phyloP scores from a whole-genome alignment of 1,284 basidiomycete species.

The Rhodotorula sp. region DNA sequence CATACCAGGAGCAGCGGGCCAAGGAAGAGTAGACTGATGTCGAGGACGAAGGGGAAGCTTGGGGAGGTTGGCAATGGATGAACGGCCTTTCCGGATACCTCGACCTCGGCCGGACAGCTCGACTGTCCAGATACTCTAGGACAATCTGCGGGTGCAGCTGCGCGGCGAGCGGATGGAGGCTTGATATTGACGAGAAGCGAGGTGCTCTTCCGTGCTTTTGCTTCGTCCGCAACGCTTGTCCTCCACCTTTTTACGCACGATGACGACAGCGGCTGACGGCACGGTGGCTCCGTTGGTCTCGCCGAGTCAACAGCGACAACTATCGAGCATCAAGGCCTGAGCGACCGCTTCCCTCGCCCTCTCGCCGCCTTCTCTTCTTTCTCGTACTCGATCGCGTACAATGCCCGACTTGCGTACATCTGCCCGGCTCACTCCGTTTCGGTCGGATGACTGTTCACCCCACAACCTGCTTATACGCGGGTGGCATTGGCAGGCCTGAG shows the following conservation, averaged over 20 bases:
- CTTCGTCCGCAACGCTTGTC: too few species aligned
- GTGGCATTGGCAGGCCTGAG: too few species aligned
- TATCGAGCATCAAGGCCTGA: too few species aligned
- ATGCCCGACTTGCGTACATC: too few species aligned
- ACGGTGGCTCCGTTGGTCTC: neutral
- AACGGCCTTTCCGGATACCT: too few species aligned
- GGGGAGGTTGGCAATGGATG: neutral
- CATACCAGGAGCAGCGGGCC: constrained; percentile 15
- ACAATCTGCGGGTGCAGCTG: neutral
- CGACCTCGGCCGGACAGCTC: too few species aligned
- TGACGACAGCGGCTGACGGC: neutral
- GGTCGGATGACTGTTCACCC: neutral
- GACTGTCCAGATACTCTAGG: neutral
- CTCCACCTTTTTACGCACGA: neutral
- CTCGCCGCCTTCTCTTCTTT: too few species aligned
- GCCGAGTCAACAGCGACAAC: neutral
- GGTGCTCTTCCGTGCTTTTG: too few species aligned
- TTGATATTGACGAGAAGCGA: neutral
- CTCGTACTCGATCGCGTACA: too few species aligned
- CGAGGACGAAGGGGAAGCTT: too few species aligned
- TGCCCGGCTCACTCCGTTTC: neutral
- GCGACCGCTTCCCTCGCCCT: too few species aligned
- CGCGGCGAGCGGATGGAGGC: neutral
- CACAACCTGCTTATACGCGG: too few species aligned
- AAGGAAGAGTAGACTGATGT: neutral